These are phyloP conservation scores for Xylaria digitata DNA, from an alignment of 2,329 filamentous ascomycete species.

Conservation along the genomic window DNA sequence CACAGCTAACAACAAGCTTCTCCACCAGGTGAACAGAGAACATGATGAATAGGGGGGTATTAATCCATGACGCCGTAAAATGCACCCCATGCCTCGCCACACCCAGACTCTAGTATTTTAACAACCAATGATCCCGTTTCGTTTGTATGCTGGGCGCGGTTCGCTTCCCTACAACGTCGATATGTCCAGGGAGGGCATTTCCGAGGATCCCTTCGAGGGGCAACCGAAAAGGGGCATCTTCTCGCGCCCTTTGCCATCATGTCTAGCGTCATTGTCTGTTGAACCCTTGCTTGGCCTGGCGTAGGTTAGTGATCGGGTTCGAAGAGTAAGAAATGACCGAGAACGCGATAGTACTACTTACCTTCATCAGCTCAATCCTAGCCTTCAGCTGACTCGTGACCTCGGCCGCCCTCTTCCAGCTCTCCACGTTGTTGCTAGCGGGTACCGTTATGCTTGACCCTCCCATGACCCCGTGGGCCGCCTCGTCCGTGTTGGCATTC, in stretches of 20 bases:
- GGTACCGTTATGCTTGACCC: conserved; percentile 40
- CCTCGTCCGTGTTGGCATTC: conserved; percentile 50
- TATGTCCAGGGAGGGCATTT: neutral
- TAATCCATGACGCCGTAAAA: conserved; percentile 21
- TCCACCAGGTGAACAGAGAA: conserved; percentile 10
- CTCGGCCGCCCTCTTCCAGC: conserved; percentile 96
- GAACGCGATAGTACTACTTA: conserved; percentile 42
- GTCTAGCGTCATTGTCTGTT: conserved; percentile 53
- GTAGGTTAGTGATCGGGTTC: conserved; percentile 30
- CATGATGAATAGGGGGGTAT: conserved; percentile 10
- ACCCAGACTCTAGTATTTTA: neutral
- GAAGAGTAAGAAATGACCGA: too few relatives aligned
- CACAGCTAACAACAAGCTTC: neutral
- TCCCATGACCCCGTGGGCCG: conserved; percentile 36
- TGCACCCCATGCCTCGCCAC: neutral
- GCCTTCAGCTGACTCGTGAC: conserved; percentile 98
- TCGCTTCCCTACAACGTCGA: neutral
- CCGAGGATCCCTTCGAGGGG: too few relatives aligned
- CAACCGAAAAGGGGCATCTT: neutral
- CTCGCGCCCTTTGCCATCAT: conserved; percentile 1
- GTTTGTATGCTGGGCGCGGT: neutral
- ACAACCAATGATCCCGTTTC: neutral
- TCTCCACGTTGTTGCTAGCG: conserved; percentile 75
- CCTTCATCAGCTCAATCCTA: conserved; percentile 98
- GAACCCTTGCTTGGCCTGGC: conserved; percentile 63